These are phyloP conservation scores for Chytriomyces sp. DNA, from an alignment of 192 early-diverging fungal genomes.

Conservation along the genomic window DNA sequence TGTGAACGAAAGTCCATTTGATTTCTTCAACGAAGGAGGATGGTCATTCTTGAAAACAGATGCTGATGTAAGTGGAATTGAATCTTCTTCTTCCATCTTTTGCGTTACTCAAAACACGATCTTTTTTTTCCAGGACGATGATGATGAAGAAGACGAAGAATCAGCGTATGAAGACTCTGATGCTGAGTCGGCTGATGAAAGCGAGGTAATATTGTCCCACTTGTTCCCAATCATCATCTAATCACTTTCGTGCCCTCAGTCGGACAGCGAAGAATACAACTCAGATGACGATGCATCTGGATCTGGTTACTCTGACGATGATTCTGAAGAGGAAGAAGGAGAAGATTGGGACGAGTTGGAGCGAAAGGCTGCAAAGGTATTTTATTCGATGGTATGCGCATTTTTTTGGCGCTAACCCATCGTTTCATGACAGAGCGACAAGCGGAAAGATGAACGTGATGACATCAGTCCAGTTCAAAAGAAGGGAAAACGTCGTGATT, in stretches of 20 bases:
- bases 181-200: slow-evolving; percentile 27
- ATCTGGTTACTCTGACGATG: slow-evolving; percentile 42
- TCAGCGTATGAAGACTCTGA: slow-evolving; percentile 49
- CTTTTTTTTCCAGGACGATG: slow-evolving; percentile 40
- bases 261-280: slow-evolving; percentile 37
- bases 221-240: no score
- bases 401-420: not conserved
- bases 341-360: slow-evolving; percentile 66
- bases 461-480: not conserved
- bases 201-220: slow-evolving; percentile 2
- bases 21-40: slow-evolving; percentile 89
- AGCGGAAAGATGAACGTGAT: slow-evolving; percentile 34
- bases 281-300: slow-evolving; percentile 44
- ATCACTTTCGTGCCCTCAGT: slow-evolving; percentile 5
- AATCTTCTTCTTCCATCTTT: not conserved
- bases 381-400: not conserved
- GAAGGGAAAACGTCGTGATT: slow-evolving; percentile 1
- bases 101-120: not conserved
- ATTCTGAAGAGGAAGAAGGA: slow-evolving; percentile 48
- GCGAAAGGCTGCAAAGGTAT: slow-evolving; percentile 55
- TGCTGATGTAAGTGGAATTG: slow-evolving; percentile 37
- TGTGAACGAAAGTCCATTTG: slow-evolving; percentile 87
- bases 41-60: slow-evolving; percentile 88
- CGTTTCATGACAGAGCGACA: slow-evolving; percentile 4
- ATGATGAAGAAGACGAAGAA: slow-evolving; percentile 45